Evolutionary conservation across 2,329 filamentous ascomycete species (phyloP), one percentile per base, ranked within the genome.

Genomic region (Mariannaea sp.): DNA sequence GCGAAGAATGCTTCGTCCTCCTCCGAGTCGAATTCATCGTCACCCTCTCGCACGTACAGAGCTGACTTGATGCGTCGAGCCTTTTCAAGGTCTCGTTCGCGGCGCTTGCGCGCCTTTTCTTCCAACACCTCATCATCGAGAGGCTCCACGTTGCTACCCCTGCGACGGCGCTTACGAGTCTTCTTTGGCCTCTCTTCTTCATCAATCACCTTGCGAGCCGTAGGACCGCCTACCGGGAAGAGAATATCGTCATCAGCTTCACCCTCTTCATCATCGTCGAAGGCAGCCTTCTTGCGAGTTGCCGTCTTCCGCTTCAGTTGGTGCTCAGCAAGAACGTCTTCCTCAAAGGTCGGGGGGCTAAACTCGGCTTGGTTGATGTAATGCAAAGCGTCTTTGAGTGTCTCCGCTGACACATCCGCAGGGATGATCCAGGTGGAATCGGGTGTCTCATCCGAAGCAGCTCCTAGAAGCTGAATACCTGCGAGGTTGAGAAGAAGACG

Each of bases 11-110:
- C 84, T 17, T 77, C 71, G 43, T 80, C 78, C 51, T 84, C 82
- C 40, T 92, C 90, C 27, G 82, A 85, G 65, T 96, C 91, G n/a
- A 82, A 87, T 62, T 96, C 92, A 47, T 97, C 94, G 68, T 97
- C 94, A 61, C 88, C 91, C 30, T 87, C 86, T 53, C 88, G 83
- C 44, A 99, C 88, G 65, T 86, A 93, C 32, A 93, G 73, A 19
- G 87, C 86, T 65, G 89, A 95, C 77, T 97, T 97, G 74, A 94
- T 88, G 68, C 88, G 89, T 26, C 79, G 78, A 42, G 85, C 80
- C 72, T 92, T 92, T 65, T 92, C 90, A n/a, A 83, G 75, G 60
- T 96, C 86, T 60, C 83, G 87, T 46, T 86, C 78, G 48, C 83
- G 80, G 30, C 87, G 80, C 49, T 79, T 81, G 10, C 80, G 79